phyloP scores from a whole-genome alignment of 106 monocot species.

The Dendrobium chrysotoxum region DNA sequence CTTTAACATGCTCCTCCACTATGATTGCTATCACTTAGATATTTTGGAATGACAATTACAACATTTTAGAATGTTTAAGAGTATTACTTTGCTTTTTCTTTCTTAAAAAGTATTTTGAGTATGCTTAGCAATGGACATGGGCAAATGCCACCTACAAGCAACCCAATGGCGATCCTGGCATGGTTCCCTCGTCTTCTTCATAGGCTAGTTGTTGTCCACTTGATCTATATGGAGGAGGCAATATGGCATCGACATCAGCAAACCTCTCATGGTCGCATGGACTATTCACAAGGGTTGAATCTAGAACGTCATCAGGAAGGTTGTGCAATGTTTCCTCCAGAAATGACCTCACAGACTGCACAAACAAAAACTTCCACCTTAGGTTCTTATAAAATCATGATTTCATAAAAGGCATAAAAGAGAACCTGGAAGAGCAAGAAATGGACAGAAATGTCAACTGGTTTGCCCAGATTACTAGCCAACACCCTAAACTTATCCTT shows the following conservation, averaged over 20 bases:
- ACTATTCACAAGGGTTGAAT: constrained; percentile 26
- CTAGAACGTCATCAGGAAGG: constrained; percentile 61
- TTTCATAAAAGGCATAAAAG: too few relatives aligned
- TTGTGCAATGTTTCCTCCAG: constrained; percentile 59
- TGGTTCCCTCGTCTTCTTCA: background rate
- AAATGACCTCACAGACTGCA: constrained; percentile 34
- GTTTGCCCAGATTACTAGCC: too few relatives aligned
- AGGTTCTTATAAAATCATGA: background rate
- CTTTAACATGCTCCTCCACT: too few relatives aligned
- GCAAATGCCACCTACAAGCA: background rate
- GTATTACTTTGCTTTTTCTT: too few relatives aligned
- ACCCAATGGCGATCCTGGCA: background rate
- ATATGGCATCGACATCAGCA: constrained; percentile 29
- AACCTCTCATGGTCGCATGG: constrained; percentile 22
- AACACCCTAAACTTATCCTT: too few relatives aligned
- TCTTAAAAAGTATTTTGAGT: background rate
- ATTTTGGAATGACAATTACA: too few relatives aligned
- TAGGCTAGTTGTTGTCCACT: background rate
- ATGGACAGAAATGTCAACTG: too few relatives aligned
- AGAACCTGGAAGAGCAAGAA: too few relatives aligned
- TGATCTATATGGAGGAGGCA: constrained; percentile 48
- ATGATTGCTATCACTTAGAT: too few relatives aligned
- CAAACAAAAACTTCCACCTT: background rate
- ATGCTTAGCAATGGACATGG: background rate
- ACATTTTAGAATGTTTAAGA: too few relatives aligned